phyloP scores from a whole-genome alignment of 192 early-diverging fungal species.

The Umbelopsis ramanniana region DNA sequence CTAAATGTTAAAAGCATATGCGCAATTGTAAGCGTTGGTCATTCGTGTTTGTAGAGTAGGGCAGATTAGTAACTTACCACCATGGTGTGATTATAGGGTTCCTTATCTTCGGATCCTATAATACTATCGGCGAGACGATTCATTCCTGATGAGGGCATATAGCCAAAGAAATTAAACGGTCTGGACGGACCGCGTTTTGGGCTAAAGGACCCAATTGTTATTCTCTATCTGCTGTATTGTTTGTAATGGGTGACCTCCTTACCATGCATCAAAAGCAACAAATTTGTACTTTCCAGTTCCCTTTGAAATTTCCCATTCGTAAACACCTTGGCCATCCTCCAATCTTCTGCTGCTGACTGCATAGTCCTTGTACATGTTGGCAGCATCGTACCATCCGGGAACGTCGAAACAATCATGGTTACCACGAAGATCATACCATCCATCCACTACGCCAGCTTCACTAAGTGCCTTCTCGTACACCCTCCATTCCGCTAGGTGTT shows the following conservation, averaged over 20 bases:
- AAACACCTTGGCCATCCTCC: conserved; percentile 49
- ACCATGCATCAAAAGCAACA: conserved; percentile 84
- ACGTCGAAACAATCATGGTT: conserved; percentile 96
- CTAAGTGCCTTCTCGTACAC: conserved; percentile 71
- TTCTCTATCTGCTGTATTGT: not conserved
- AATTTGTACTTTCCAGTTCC: conserved; percentile 82
- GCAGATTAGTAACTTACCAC: conserved; percentile 43
- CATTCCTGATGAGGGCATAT: conserved; percentile 76
- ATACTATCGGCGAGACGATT: conserved; percentile 65
- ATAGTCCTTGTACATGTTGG: conserved; percentile 67
- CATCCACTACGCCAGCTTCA: conserved; percentile 50
- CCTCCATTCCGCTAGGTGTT: conserved; percentile 83
- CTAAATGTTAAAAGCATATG: conserved; percentile 30
- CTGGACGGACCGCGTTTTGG: conserved; percentile 72
- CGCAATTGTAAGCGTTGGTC: not conserved
- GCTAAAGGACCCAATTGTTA: conserved; percentile 26
- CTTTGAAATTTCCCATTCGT: conserved; percentile 61
- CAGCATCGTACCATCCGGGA: conserved; percentile 54
- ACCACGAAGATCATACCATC: conserved; percentile 86
- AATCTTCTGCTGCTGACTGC: conserved; percentile 45
- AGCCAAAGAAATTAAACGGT: conserved; percentile 93
- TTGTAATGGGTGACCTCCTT: conserved; percentile 11
- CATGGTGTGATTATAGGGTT: conserved; percentile 67
- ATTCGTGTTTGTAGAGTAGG: not conserved
- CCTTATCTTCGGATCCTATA: conserved; percentile 15